phyloP scores from a whole-genome alignment of 495 filamentous ascomycete species.

The Parachaetomium inaequale region DNA sequence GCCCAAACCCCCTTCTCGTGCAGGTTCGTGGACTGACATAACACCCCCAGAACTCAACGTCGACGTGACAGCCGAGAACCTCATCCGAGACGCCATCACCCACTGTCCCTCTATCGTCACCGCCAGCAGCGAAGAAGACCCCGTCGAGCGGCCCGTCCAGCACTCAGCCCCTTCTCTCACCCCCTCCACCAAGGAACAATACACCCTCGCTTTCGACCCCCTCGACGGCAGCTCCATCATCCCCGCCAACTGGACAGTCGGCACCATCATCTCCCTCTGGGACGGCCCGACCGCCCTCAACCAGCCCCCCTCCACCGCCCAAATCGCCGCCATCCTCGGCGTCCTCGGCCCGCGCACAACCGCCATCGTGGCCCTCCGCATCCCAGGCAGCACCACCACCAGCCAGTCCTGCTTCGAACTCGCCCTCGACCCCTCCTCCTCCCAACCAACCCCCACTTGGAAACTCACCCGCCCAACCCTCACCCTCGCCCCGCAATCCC shows the following conservation, averaged over 20 bases:
- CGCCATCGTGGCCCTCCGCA: slow-evolving; percentile 43
- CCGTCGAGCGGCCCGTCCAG: slow-evolving; percentile 37
- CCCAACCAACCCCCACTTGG: slow-evolving; percentile 14
- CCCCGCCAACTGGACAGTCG: slow-evolving; percentile 52
- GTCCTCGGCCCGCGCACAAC: slow-evolving; percentile 52
- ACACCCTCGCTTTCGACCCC: slow-evolving; percentile 55
- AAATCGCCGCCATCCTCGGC: slow-evolving; percentile 48
- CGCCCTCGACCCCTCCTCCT: slow-evolving; percentile 26
- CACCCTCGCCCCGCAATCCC: slow-evolving; percentile 33
- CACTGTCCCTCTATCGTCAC: slow-evolving; percentile 41
- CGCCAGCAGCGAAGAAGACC: slow-evolving; percentile 54
- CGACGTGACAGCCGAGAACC: slow-evolving; percentile 47
- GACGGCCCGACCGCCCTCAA: slow-evolving; percentile 41
- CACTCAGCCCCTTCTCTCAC: neutral
- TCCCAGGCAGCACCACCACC: slow-evolving; percentile 24
- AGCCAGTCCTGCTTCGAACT: slow-evolving; percentile 43
- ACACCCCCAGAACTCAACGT: slow-evolving; percentile 45
- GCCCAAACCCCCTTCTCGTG: neutral
- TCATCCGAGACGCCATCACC: slow-evolving; percentile 41
- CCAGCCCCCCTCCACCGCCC: slow-evolving; percentile 32
- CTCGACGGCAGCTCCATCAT: slow-evolving; percentile 55
- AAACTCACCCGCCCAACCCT: slow-evolving; percentile 39
- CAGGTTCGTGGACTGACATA: too few relatives aligned
- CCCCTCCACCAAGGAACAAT: slow-evolving; percentile 32
- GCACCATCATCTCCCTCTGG: slow-evolving; percentile 52